These are phyloP conservation scores for Backusella luteola DNA, from an alignment of 192 early-diverging fungal genomes.

Conservation along the genomic window DNA sequence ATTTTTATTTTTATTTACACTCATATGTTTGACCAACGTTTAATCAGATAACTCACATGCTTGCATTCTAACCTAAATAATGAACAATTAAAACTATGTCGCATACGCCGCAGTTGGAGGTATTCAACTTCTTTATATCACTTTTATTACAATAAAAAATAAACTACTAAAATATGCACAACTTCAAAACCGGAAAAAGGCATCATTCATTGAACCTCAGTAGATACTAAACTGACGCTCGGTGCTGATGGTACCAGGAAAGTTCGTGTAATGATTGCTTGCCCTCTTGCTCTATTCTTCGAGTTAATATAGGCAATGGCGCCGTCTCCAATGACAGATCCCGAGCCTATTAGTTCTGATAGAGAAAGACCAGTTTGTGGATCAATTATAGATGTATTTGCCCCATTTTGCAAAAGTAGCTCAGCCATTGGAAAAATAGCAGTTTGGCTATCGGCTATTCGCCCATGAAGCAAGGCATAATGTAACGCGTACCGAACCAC, in stretches of 20 bases:
- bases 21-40: neutral
- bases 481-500: neutral
- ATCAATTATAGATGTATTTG: slow-evolving; percentile 28
- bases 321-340: slow-evolving; percentile 15
- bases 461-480: slow-evolving; percentile 11
- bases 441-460: neutral
- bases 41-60: neutral
- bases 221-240: neutral
- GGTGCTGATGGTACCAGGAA: neutral
- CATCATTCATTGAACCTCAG: neutral
- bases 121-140: neutral
- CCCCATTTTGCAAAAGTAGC: slow-evolving; percentile 63
- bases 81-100: neutral
- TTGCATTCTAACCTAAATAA: neutral
- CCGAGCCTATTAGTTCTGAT: slow-evolving; percentile 19
- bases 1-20: neutral
- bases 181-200: neutral
- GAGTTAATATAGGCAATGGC: slow-evolving; percentile 28
- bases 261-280: neutral
- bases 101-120: neutral
- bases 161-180: neutral
- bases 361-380: slow-evolving; percentile 12
- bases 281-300: slow-evolving; percentile 30
- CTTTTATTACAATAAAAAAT: neutral
- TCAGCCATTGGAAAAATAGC: slow-evolving; percentile 55